Percentiles rank a stretch among this genome's conserved stretches.
Conservation (phyloP, 768 basidiomycete genomes). For the Calocybe gangraenosa region DNA sequence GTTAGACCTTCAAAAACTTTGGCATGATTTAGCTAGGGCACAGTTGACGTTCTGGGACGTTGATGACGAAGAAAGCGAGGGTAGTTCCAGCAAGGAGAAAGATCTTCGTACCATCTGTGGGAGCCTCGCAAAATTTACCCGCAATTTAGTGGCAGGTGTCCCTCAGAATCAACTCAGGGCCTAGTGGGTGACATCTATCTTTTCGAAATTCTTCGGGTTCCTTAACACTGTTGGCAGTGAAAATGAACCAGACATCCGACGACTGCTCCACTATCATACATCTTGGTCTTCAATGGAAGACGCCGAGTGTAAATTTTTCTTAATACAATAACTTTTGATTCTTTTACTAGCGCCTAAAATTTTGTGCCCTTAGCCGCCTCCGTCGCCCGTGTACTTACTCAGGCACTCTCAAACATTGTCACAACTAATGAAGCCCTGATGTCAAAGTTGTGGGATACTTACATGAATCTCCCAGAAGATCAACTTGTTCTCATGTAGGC, state of each 20-base stretch:
- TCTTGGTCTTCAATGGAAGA: slow-evolving; percentile 72
- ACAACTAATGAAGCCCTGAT: slow-evolving; percentile 64
- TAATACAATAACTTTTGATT: slow-evolving; percentile 1
- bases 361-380: slow-evolving; percentile 44
- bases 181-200: slow-evolving; percentile 49
- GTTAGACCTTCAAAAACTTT: slow-evolving; percentile 49
- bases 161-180: slow-evolving; percentile 67
- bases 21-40: slow-evolving; percentile 46
- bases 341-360: not conserved
- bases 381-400: slow-evolving; percentile 63
- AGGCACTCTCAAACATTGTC: slow-evolving; percentile 81
- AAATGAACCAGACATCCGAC: slow-evolving; percentile 68
- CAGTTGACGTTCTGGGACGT: slow-evolving; percentile 51
- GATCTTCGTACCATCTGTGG: slow-evolving; percentile 37
- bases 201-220: not conserved
- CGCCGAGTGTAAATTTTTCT: slow-evolving; percentile 40
- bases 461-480: slow-evolving; percentile 67
- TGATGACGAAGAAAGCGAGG: slow-evolving; percentile 32
- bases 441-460: slow-evolving; percentile 57
- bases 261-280: slow-evolving; percentile 67
- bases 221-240: slow-evolving; percentile 36
- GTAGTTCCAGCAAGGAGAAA: slow-evolving; percentile 24
- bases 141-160: slow-evolving; percentile 79
- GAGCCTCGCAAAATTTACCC: slow-evolving; percentile 71
- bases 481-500: slow-evolving; percentile 71